Percentiles rank a stretch among this genome's conserved stretches.
These are phyloP conservation scores for Lipomyces kockii DNA, from an alignment of 805 yeast genomes.

Conservation along the genomic window DNA sequence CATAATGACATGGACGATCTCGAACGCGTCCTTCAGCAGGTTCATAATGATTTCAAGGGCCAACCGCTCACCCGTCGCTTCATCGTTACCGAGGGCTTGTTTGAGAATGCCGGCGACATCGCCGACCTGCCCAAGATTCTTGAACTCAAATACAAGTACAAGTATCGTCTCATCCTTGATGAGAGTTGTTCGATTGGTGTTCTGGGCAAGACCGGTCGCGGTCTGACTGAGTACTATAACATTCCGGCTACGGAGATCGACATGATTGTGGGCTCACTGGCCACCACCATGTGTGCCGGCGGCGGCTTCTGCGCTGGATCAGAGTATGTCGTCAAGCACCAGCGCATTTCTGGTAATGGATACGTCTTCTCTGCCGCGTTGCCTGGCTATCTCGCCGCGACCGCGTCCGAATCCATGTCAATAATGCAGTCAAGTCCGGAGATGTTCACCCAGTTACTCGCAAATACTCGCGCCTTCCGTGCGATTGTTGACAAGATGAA, in stretches of 20 bases:
- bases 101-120: conserved; percentile 78
- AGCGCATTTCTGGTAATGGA: conserved; percentile 85
- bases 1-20: conserved; percentile 89
- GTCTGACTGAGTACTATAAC: conserved; percentile 73
- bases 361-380: conserved; percentile 93
- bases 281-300: conserved; percentile 76
- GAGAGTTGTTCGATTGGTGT: conserved; percentile 88
- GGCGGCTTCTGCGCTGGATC: conserved; percentile 96
- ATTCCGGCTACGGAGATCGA: conserved; percentile 75
- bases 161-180: conserved; percentile 84
- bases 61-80: conserved; percentile 88
- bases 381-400: conserved; percentile 86
- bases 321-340: conserved; percentile 82
- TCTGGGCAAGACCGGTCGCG: conserved; percentile 83
- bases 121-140: conserved; percentile 60
- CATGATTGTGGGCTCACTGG: conserved; percentile 85
- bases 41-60: conserved; percentile 45
- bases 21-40: conserved; percentile 64
- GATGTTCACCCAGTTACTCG: conserved; percentile 44
- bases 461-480: conserved; percentile 50
- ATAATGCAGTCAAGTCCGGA: conserved; percentile 50
- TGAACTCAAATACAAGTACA: conserved; percentile 76
- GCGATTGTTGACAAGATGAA: conserved; percentile 45
- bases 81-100: conserved; percentile 89
- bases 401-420: conserved; percentile 59